Evolutionary conservation across 2,329 filamentous ascomycete genomes (phyloP), one percentile per base, ranked within the genome.

Genomic region (Cladophialophora yegresii): DNA sequence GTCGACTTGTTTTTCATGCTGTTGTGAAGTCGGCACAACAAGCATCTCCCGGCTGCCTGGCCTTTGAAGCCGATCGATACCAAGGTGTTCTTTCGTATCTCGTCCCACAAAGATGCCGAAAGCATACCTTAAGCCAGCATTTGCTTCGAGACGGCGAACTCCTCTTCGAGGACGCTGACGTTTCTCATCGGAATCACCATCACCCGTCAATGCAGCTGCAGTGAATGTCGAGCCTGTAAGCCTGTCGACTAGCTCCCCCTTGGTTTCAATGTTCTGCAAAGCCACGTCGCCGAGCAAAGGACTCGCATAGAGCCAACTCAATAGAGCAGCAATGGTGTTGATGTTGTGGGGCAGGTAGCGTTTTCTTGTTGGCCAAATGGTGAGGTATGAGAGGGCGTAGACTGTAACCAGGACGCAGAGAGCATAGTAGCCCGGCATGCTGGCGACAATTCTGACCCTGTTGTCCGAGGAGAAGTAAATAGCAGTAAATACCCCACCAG

Each of bases 221-320:
- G 80, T 78, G 10, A 50, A 5, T 4, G 26, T 54, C 16, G 64
- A 49, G 50, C 85, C 81, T 57, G 91, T 87, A 2, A 96, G 79
- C 49, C 89, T 81, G 0, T 84, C 86, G 23, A 88, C 83, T 22
- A 97, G 82, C 68, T 92, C 89, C 0, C 80, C 80, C 68, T 87
- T 88, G n/a, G 83, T 87, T 30, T 82, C 81, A 2, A 89, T 85
- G 43, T 87, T 84, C 57, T 87, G 83, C 74, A 97, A 93, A 0
- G 89, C 85, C 9, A 87, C 82, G 72, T 96, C 92, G 4, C 84
- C 81, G 1, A 91, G 80, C 20, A 96, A 80, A 26, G 89, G 88
- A 50, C 87, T 88, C 70, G 88, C 87, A 64, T 90, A 87, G 49
- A 93, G 81, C 74, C 93, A 93, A 72, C 87, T 89, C 70, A 96